Base-by-base conservation (phyloP, 176 grass and related monocot genomes). In the Saccharum officinarum region DNA sequence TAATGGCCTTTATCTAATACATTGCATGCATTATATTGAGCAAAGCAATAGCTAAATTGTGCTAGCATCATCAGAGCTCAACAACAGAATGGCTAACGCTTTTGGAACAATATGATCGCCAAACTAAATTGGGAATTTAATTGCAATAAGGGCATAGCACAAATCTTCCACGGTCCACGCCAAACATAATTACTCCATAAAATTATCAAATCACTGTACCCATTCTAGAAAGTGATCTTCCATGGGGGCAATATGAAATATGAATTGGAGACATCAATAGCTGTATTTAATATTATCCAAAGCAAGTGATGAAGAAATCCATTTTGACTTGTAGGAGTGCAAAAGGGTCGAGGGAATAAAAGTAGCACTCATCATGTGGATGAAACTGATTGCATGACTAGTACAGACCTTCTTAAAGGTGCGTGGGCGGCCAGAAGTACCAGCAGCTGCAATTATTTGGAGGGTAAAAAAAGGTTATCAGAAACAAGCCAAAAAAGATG, bases 371-470 rank as follows among this genome's bases (percentile, higher is more conserved):
- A 25, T 10, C 45, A 75, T 36, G 75, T 25, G 28, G 17, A 61
- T 37, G 12, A 31, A 69, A 23, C n/a, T 81, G 11, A 67, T 82
- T 57, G 36, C 22, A 18, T 67, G 17, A 39, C 28, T 45, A 44
- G 28, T 70, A 44, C 72, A 30, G 31, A 98, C 95, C 93, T 93
- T 89, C 78, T 89, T 98, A 90, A 95, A 98, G 9, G 87, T 92
- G 62, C 91, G 89, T 28, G 92, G 95, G 6, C 95, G 93, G 55
- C 79, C 67, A 82, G 95, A 98, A 22, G 89, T 90, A 79, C 95
- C 95, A 88, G 95, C 79, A 78, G 84, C 95, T 98, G 92, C 85
- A 92, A 88, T 81, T 69, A 91, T 87, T 84, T 92, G 44, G 33
- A 84, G 26, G 63, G 28, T 30, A 72, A 22, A 13, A 13, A 69